Base-by-base conservation (phyloP, 1,284 basidiomycete genomes). In the Takashimella tepidaria region DNA sequence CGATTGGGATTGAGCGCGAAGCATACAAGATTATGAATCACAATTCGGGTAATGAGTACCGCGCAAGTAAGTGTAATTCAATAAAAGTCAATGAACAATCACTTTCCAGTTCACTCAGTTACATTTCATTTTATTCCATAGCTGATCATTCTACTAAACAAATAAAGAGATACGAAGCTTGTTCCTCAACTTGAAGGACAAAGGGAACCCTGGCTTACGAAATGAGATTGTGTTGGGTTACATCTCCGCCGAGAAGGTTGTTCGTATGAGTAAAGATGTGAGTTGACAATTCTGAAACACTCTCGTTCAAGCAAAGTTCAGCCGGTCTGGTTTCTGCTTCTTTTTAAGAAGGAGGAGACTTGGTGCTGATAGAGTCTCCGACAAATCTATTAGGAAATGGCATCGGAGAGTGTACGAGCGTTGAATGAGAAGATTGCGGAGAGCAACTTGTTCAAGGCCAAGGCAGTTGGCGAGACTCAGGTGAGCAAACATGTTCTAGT, bases 161-260 rank as follows among this genome's bases (percentile, higher is more conserved):
- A 85, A 84, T 60, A 74, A 79, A 72, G 97, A 92, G 74, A 89
- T 98, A 57, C 85, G 95, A 24, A 86, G 86, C n/a, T 77, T 98
- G 40, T 93, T 84, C 69, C 86, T 96, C 63, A 98, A 88, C 73
- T 79, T 98, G 62, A 97, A 96, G 74, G 95, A 96, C 76, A 95
- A 92, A 77, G 85, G 86, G 66, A 98, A 98, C 73, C 92, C 92
- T 8, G 82, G 82, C 21, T 75, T 98, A 50, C 82, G 93, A 27
- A 87, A 87, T 67, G 86, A 84, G 62, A 84, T 98, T 55, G 85
- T 95, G 19, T 82, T 84, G 46, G 92, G 92, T 1, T 85, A 88
- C 23, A 78, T 97, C 1, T 64, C 81, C 0, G 82, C 85, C 0
- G 81, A 83, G 23, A 83, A 79, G 61, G 84, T 98, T 49, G 84